Conservation (phyloP, 495 filamentous ascomycete genomes). For the Rostrohypoxylon terebratum region DNA sequence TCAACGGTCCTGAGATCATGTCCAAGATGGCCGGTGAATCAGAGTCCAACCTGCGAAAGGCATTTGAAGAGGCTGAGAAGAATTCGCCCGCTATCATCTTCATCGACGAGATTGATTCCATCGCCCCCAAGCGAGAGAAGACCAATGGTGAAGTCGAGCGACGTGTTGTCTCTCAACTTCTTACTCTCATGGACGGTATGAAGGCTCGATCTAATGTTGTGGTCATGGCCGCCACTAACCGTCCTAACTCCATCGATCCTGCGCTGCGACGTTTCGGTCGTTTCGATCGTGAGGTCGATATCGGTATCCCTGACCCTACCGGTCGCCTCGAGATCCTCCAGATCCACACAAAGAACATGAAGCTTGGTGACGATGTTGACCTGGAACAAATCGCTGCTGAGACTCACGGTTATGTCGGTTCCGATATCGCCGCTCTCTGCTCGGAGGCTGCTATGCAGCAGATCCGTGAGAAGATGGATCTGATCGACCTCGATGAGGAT, state of each 20-base stretch:
- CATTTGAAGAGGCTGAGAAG: conserved; percentile 99
- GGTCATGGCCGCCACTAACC: conserved; percentile 98
- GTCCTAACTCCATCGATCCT: conserved; percentile 97
- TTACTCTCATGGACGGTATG: conserved; percentile 99
- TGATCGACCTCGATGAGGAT: conserved; percentile 98
- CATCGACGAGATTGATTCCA: conserved; percentile 99
- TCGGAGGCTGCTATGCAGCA: conserved; percentile 99
- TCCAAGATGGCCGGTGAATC: conserved; percentile 99
- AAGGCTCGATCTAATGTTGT: conserved; percentile 98
- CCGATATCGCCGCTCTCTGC: conserved; percentile 98
- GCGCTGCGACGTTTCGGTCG: conserved; percentile 96
- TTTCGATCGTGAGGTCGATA: conserved; percentile 98
- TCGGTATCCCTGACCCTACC: conserved; percentile 97
- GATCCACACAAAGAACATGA: conserved; percentile 99
- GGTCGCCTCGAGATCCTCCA: conserved; percentile 98
- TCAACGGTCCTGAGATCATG: conserved; percentile 99
- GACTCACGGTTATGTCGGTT: conserved; percentile 99
- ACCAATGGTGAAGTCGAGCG: conserved; percentile 99
- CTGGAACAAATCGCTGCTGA: conserved; percentile 96
- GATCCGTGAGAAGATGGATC: conserved; percentile 99
- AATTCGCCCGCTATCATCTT: conserved; percentile 99
- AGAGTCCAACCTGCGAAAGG: conserved; percentile 96
- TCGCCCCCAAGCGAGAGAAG: conserved; percentile 99
- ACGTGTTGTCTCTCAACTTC: conserved; percentile 95
- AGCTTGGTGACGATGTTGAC: conserved; percentile 95